A percentile compares a stretch with the other conserved stretches of the same genome.
Conservation (phyloP, 371 early-diverging fungal species). For the Mortierella sp. region DNA sequence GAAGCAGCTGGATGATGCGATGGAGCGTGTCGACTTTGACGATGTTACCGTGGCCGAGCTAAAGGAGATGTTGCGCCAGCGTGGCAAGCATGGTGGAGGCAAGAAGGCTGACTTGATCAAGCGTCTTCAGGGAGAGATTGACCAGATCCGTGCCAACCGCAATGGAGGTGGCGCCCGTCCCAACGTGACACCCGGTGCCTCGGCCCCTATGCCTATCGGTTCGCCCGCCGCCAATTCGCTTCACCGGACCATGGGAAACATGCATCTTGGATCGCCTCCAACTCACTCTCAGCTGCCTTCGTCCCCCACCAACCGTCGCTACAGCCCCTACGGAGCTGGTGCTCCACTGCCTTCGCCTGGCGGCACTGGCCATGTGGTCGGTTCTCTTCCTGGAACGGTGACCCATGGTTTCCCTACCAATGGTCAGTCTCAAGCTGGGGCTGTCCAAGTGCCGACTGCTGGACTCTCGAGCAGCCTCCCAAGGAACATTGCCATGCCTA, state of each 20-base stretch:
- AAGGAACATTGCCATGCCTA: conserved; percentile 16
- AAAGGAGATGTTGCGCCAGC: conserved; percentile 80
- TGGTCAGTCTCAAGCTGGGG: background rate
- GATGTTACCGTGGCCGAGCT: conserved; percentile 85
- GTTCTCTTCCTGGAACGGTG: background rate
- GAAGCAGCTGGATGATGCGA: conserved; percentile 72
- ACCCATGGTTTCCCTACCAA: background rate
- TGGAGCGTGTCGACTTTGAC: conserved; percentile 77
- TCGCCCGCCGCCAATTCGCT: background rate
- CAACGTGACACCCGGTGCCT: conserved; percentile 11
- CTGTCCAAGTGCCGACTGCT: background rate
- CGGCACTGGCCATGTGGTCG: conserved; percentile 5
- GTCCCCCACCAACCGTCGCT: conserved; percentile 37
- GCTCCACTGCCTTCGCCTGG: conserved; percentile 39
- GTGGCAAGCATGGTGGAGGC: conserved; percentile 80
- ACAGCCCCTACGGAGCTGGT: conserved; percentile 25
- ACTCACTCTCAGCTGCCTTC: conserved; percentile 23
- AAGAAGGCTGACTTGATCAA: conserved; percentile 78
- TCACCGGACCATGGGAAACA: background rate
- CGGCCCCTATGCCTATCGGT: conserved; percentile 48
- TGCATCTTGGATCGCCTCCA: conserved; percentile 28
- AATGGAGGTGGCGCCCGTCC: conserved; percentile 16
- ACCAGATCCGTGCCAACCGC: conserved; percentile 58
- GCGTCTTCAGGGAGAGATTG: conserved; percentile 69
- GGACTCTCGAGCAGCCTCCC: conserved; percentile 18